These are phyloP conservation scores for Trypanosoma scelopori DNA, from an alignment of 208 protist genomes.

Conservation along the genomic window DNA sequence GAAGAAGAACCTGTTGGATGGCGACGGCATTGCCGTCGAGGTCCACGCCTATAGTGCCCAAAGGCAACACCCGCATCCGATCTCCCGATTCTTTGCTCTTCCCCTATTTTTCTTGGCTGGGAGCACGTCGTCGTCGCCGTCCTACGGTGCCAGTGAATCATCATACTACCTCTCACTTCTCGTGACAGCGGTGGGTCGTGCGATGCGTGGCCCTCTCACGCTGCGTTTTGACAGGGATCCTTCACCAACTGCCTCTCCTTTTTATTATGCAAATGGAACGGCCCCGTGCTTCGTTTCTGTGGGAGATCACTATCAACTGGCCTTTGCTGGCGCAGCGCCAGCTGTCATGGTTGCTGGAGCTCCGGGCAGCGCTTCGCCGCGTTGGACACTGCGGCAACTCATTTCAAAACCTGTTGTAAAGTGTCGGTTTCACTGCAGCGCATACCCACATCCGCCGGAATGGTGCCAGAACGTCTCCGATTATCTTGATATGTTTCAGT, in stretches of 20 bases:
- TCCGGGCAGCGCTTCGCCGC: background rate
- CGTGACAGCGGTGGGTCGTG: conserved; percentile 60
- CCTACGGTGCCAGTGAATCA: conserved; percentile 55
- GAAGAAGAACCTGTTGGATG: background rate
- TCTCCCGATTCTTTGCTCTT: conserved; percentile 55
- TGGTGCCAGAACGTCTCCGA: conserved; percentile 46
- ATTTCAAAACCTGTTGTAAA: conserved; percentile 46
- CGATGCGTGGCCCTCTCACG: conserved; percentile 35
- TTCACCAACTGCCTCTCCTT: conserved; percentile 39
- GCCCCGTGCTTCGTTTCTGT: conserved; percentile 72
- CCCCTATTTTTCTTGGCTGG: conserved; percentile 76
- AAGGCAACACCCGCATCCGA: conserved; percentile 33
- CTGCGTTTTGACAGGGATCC: conserved; percentile 17
- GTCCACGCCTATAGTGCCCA: conserved; percentile 44
- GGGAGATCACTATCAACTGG: conserved; percentile 58
- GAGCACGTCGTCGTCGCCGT: conserved; percentile 26
- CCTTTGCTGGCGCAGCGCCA: conserved; percentile 56
- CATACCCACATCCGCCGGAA: conserved; percentile 40
- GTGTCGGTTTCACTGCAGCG: conserved; percentile 45
- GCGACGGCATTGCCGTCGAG: conserved; percentile 47
- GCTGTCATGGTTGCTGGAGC: conserved; percentile 10
- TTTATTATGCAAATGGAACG: conserved; percentile 45
- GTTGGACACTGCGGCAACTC: conserved; percentile 22
- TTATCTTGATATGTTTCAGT: conserved; percentile 70
- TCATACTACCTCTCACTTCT: conserved; percentile 73